These are phyloP conservation scores for Nakazawaea ambrosiae DNA, from an alignment of 805 yeast genomes.

Conservation along the genomic window DNA sequence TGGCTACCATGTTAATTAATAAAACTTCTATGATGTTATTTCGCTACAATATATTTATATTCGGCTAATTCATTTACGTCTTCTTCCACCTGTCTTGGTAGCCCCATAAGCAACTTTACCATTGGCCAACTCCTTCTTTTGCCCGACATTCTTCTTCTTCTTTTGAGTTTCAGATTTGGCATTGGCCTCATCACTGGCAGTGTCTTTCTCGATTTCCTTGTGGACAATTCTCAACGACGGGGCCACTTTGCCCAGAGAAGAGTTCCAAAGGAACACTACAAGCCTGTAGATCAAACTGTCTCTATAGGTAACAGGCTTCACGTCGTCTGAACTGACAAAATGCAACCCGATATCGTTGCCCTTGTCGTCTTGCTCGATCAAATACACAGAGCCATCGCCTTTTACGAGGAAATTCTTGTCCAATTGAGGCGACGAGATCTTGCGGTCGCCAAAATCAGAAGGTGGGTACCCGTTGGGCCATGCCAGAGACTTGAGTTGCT, in stretches of 20 bases:
- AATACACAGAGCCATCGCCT: conserved; percentile 48
- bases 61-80: conserved; percentile 6
- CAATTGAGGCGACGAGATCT: conserved; percentile 30
- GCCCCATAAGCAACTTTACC: conserved; percentile 44
- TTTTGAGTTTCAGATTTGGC: conserved; percentile 17
- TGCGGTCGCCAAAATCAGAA: conserved; percentile 41
- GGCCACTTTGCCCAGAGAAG: conserved; percentile 30
- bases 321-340: conserved; percentile 38
- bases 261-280: conserved; percentile 39
- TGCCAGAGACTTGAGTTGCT: conserved; percentile 45
- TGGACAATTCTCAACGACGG: conserved; percentile 11
- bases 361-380: conserved; percentile 35
- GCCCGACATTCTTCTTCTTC: conserved; percentile 31
- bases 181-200: conserved; percentile 1
- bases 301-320: conserved; percentile 30
- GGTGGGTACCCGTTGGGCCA: conserved; percentile 41
- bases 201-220: conserved; percentile 12
- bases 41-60: too few species aligned
- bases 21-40: too few species aligned
- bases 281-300: conserved; percentile 39
- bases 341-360: conserved; percentile 23
- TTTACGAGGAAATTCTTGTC: conserved; percentile 50
- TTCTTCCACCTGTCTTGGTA: conserved; percentile 5
- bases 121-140: conserved; percentile 47
- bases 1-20: too few species aligned